Base-by-base conservation (phyloP, 2,329 filamentous ascomycete genomes). In the Fusarium sublunatum region DNA sequence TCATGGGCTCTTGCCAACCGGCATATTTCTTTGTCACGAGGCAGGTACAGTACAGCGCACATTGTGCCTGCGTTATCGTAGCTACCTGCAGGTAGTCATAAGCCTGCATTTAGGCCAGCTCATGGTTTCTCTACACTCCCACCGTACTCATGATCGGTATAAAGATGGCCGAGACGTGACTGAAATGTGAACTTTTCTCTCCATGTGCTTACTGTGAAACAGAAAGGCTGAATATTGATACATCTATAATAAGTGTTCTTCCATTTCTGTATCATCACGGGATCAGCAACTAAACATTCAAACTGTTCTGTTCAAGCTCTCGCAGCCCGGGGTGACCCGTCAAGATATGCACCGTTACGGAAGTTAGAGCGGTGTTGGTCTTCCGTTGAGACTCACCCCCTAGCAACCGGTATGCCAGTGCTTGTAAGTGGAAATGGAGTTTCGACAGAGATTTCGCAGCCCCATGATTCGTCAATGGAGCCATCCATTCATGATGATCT, bases 381-480 rank as follows among this genome's bases (percentile, higher is more conserved):
- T 53, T 53, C 52, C 45, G 45, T 43, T 39, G 47, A 44, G 40
- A 38, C 29, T 57, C 48, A 39, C 65, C 54, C 51, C 60, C 32
- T 35, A 28, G 35, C 24, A 24, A 44, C 52, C 49, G 40, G 36
- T 45, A 53, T 57, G 51, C 42, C 50, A 60, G 43, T 64, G 38
- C 56, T 57, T 64, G 61, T 62, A 65, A 65, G 54, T 64, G 51
- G 61, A 62, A 62, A 58, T 62, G 52, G 51, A 41, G 49, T 52
- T 59, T 64, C 59, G 49, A 59, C 67, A 70, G 65, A 70, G 65
- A 70, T 70, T 70, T 70, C 58, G 52, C 57, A 42, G 57, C 42
- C 15, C 42, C 55, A 29, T 64, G 60, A 70, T 70, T 70, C 55
- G 66, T 45, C 49, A 39, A 26, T 15, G 26, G 34, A 53, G 35